Percentiles rank a stretch among this genome's conserved stretches.
Conservation (phyloP, 192 early-diverging fungal genomes). For the Backusella mclennaniae region DNA sequence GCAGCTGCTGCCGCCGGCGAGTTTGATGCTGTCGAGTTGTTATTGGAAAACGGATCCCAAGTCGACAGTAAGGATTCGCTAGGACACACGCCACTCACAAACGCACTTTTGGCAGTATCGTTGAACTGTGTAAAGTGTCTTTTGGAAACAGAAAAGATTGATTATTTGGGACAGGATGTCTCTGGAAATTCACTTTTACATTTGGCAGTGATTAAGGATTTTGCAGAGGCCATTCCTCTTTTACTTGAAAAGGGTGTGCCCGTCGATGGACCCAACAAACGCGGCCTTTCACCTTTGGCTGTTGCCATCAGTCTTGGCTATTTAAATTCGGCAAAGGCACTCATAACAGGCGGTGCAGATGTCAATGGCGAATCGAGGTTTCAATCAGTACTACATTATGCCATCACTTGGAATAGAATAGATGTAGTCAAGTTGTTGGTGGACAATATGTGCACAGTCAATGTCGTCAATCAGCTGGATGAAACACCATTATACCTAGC, state of each 20-base stretch:
- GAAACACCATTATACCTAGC: constrained; percentile 36
- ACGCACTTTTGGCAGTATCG: constrained; percentile 26
- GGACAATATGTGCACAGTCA: constrained; percentile 19
- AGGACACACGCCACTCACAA: constrained; percentile 37
- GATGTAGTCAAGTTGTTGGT: constrained; percentile 28
- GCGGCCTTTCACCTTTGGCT: constrained; percentile 33
- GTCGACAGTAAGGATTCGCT: constrained; percentile 24
- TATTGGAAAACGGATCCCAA: constrained; percentile 30
- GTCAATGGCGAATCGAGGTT: constrained; percentile 19
- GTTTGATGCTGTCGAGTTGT: constrained; percentile 32
- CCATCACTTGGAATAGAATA: constrained; percentile 39
- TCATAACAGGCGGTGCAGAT: constrained; percentile 29
- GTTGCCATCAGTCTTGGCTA: constrained; percentile 33
- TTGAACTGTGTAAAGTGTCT: constrained; percentile 17
- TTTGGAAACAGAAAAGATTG: not conserved
- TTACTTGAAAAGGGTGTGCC: constrained; percentile 17
- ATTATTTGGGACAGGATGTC: constrained; percentile 5
- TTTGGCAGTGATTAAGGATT: constrained; percentile 30
- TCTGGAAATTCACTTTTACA: constrained; percentile 33
- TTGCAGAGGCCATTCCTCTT: constrained; percentile 20
- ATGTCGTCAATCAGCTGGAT: constrained; percentile 32
- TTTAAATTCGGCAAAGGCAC: not conserved
- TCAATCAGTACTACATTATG: constrained; percentile 32
- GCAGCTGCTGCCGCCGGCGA: constrained; percentile 15
- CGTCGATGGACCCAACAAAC: constrained; percentile 20